These are phyloP conservation scores for Penicillium maclennaniae DNA, from an alignment of 495 filamentous ascomycete genomes.

Conservation along the genomic window DNA sequence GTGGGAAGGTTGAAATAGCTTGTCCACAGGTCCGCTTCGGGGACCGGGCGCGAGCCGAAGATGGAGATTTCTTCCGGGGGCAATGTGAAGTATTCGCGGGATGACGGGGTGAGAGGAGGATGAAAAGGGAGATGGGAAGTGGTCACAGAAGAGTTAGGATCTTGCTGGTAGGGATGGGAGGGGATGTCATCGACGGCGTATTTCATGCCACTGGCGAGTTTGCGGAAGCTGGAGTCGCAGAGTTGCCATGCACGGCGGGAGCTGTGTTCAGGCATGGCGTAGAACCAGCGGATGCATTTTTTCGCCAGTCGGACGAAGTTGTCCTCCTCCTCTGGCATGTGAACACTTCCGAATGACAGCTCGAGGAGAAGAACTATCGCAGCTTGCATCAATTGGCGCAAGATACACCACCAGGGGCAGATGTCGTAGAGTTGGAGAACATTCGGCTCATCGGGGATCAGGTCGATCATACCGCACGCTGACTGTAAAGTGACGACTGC, in stretches of 20 bases:
- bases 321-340: slow-evolving; percentile 46
- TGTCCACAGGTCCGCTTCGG: slow-evolving; percentile 12
- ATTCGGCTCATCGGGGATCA: slow-evolving; percentile 48
- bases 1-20: slow-evolving; percentile 19
- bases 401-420: slow-evolving; percentile 60
- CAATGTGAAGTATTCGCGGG: slow-evolving; percentile 11
- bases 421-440: slow-evolving; percentile 47
- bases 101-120: background rate
- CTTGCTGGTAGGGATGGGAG: slow-evolving; percentile 12
- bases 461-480: slow-evolving; percentile 48
- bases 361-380: slow-evolving; percentile 57
- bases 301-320: slow-evolving; percentile 44
- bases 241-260: slow-evolving; percentile 51
- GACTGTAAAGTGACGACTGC: slow-evolving; percentile 52
- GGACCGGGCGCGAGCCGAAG: slow-evolving; percentile 6
- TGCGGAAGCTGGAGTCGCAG: slow-evolving; percentile 22
- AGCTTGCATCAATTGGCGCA: slow-evolving; percentile 62
- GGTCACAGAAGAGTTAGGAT: background rate
- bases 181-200: slow-evolving; percentile 36
- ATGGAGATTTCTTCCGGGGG: slow-evolving; percentile 11
- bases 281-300: slow-evolving; percentile 51
- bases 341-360: slow-evolving; percentile 49
- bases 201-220: slow-evolving; percentile 30
- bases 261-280: slow-evolving; percentile 44
- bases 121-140: background rate